These are phyloP conservation scores for Nitzschia putrida DNA, from an alignment of 108 stramenopile species.

Conservation along the genomic window DNA sequence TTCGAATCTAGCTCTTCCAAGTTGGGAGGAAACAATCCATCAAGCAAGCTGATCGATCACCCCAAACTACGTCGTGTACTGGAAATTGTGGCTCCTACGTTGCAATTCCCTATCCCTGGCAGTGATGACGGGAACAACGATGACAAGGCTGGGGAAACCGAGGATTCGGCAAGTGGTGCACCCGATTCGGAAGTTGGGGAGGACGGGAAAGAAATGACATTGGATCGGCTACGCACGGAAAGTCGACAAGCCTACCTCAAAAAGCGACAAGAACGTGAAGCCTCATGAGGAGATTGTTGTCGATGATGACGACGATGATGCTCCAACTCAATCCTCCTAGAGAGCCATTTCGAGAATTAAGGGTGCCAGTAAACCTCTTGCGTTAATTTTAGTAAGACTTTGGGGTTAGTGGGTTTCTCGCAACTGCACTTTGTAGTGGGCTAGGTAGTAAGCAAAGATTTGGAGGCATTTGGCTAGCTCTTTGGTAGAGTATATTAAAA, in stretches of 20 bases:
- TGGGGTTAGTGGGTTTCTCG: no score
- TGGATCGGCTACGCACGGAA: constrained; percentile 78
- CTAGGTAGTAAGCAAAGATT: no score
- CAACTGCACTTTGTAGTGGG: no score
- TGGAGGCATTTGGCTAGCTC: no score
- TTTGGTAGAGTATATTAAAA: no score
- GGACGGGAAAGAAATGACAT: constrained; percentile 59
- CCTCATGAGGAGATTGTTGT: no score
- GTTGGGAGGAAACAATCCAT: not conserved
- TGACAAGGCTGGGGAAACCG: not conserved
- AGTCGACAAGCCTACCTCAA: constrained; percentile 91
- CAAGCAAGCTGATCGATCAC: constrained; percentile 8
- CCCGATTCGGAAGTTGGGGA: constrained; percentile 17
- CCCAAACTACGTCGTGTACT: constrained; percentile 13
- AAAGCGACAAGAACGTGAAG: constrained; percentile 83
- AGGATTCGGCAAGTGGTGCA: not conserved
- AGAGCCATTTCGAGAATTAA: no score
- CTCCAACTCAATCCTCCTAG: no score
- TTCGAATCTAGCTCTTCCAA: constrained; percentile 9
- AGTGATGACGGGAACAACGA: not conserved
- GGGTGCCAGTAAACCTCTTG: no score
- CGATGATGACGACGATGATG: no score
- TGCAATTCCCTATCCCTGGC: constrained; percentile 8
- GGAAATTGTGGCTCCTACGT: constrained; percentile 14
- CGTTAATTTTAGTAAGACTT: no score